Evolutionary conservation across 2,329 filamentous ascomycete species (phyloP).

Genomic region (Curvularia spicifera): DNA sequence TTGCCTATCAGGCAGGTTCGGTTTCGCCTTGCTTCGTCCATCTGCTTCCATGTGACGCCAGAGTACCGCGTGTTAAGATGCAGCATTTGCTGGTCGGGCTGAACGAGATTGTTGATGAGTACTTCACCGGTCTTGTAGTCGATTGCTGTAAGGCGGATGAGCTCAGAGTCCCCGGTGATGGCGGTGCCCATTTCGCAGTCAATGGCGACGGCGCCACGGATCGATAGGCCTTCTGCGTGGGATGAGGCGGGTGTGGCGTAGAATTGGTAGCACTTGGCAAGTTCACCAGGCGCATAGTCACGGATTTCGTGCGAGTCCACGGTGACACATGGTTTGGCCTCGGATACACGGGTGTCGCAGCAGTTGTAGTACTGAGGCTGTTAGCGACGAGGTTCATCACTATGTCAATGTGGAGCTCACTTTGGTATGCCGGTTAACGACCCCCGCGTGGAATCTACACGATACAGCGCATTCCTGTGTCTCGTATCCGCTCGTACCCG

Average conservation of each 20-base stretch:
- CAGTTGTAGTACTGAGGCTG: constrained; percentile 18
- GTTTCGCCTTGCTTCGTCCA: constrained; percentile 47
- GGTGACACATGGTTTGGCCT: constrained; percentile 17
- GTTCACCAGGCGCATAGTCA: constrained; percentile 12
- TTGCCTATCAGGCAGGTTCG: constrained; percentile 52
- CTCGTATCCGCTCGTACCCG: not conserved
- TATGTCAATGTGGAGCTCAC: not conserved
- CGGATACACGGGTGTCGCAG: constrained; percentile 13
- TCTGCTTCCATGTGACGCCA: constrained; percentile 53
- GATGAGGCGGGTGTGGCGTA: constrained; percentile 13
- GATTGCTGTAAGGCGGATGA: constrained; percentile 60
- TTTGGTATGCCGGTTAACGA: not conserved
- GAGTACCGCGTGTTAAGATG: constrained; percentile 61
- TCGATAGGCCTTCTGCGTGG: not conserved
- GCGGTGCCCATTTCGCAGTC: constrained; percentile 64
- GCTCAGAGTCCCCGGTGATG: constrained; percentile 54
- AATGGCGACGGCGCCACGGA: constrained; percentile 51
- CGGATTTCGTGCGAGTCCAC: constrained; percentile 10
- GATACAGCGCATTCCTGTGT: not conserved
- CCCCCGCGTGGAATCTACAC: constrained; percentile 3
- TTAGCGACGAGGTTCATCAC: not conserved
- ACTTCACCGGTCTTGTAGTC: constrained; percentile 58
- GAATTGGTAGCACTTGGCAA: constrained; percentile 17
- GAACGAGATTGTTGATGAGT: constrained; percentile 61
- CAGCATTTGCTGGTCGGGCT: constrained; percentile 54